Evolutionary conservation across 2,329 filamentous ascomycete species (phyloP), one percentile per base, ranked within the genome.

Genomic region (Alternaria brassicicola): DNA sequence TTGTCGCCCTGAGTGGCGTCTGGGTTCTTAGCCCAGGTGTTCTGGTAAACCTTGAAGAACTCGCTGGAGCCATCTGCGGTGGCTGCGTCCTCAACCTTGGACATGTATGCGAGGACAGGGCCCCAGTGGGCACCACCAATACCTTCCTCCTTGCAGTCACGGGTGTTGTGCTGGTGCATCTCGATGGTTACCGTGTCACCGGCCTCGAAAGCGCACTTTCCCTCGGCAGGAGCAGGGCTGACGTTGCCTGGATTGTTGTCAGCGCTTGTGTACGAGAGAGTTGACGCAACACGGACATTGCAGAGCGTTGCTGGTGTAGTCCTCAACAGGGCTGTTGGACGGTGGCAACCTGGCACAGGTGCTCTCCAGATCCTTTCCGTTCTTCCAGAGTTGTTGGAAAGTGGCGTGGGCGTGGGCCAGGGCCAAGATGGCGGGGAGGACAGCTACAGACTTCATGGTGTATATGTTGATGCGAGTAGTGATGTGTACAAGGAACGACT

Each of bases 51-150:
- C 72, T 79, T 82, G 64, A 83, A 86, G 73, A 84, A 83, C 59
- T 79, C 76, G 26, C 82, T 81, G 10, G 79, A 78, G 35, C 83
- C 82, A 52, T 82, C 79, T 49, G 75, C 73, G 17, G 68, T 63
- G 26, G 76, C 74, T 15, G 77, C 75, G 4, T 83, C 82, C 17
- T 72, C 68, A 12, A 72, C 69, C 56, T 70, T 68, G 50, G 63
- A 60, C 66, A 86, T 81, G 71, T 83, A 86, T 55, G 82, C 83
- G 62, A 83, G 78, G 66, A 85, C 73, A 35, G 84, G 84, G 8
- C 84, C 84, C 73, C 79, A 76, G 77, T 86, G 84, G 45, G 80
- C 68, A 38, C 69, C 69, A 31, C 69, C 69, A 35, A 72, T 62
- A 23, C 59, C 69, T 57, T 72, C 64, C 54, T 65, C 55, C 3